Evolutionary conservation across 148 eudicot genomes (phyloP), one percentile per base, ranked within the genome.

Genomic region (Cornus florida): DNA sequence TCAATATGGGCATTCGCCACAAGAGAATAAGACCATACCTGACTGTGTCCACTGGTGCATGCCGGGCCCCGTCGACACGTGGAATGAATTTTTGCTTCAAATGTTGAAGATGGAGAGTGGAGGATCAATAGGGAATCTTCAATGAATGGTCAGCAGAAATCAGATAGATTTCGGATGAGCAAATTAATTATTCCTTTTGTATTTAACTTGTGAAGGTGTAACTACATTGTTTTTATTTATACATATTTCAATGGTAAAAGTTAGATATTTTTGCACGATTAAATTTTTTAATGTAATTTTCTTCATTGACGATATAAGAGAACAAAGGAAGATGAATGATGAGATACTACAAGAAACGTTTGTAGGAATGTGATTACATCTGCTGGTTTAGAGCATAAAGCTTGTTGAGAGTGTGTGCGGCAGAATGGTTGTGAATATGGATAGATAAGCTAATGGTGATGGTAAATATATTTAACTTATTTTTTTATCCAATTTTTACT

Each of bases 11-110:
- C 92, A 89, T 74, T 86, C 85, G 77, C 88, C 91, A 10, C 72
- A 82, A 17, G 81, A 79, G 80, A 87, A 86, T 33, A 88, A 70
- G 69, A 79, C 75, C 0, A 81, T 85, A 62, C 84, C 88, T 62
- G 97, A 91, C 70, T 93, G 97, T 83, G 91, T 93, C 13, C 97
- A 93, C 86, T 93, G 94, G 93, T 93, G 97, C 31, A 75, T 93
- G 69, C 97, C 97, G 20, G 95, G 97, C 8, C n/a, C 95, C 11
- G 90, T 93, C 77, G 90, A 87, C 74, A 23, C 67, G 2, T 87
- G 90, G 90, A 84, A 83, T 67, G 84, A 85, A 72, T 80, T 92
- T 80, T 79, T 92, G 88, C 85, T 87, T 68, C 88, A 92, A 68
- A 71, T 90, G 76, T 53, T 92, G 70, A 87, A 78, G 73, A 83